Evolutionary conservation across 345 rosid genomes (phyloP).

Genomic region (Gossypium turneri): DNA sequence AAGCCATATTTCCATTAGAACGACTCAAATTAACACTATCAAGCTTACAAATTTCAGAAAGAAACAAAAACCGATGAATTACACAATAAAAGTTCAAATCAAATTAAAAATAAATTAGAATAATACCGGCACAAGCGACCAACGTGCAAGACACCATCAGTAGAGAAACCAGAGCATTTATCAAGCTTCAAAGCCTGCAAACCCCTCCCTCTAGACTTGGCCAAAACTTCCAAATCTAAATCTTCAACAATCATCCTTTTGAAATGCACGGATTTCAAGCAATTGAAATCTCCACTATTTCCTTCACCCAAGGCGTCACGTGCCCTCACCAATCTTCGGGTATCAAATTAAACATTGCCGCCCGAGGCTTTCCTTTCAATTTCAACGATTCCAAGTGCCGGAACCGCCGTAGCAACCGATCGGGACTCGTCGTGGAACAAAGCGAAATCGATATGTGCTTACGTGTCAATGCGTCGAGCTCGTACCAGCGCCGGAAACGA

Average conservation of each 20-base stretch:
- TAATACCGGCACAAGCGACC: constrained; percentile 67
- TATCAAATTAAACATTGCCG: constrained; percentile 84
- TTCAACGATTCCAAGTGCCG: constrained; percentile 61
- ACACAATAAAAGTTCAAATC: not conserved
- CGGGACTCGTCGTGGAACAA: constrained; percentile 72
- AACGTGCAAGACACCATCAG: constrained; percentile 71
- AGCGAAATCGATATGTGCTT: constrained; percentile 80
- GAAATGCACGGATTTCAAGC: constrained; percentile 68
- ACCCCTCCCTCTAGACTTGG: constrained; percentile 39
- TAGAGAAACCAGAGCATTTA: constrained; percentile 82
- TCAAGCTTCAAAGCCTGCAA: constrained; percentile 70
- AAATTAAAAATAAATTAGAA: not conserved
- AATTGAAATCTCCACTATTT: constrained; percentile 42
- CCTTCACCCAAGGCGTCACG: constrained; percentile 68
- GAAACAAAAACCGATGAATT: not conserved
- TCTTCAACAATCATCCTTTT: constrained; percentile 80
- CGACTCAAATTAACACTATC: not conserved
- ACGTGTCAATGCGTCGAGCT: constrained; percentile 69
- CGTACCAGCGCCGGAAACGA: constrained; percentile 70
- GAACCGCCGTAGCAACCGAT: constrained; percentile 57
- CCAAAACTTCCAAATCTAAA: constrained; percentile 65
- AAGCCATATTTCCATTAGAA: not conserved
- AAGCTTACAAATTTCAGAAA: not conserved
- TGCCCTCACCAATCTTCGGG: constrained; percentile 94
- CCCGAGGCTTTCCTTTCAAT: constrained; percentile 85